These are phyloP conservation scores for Exophiala mesophila DNA, from an alignment of 2,329 filamentous ascomycete genomes.

Conservation along the genomic window DNA sequence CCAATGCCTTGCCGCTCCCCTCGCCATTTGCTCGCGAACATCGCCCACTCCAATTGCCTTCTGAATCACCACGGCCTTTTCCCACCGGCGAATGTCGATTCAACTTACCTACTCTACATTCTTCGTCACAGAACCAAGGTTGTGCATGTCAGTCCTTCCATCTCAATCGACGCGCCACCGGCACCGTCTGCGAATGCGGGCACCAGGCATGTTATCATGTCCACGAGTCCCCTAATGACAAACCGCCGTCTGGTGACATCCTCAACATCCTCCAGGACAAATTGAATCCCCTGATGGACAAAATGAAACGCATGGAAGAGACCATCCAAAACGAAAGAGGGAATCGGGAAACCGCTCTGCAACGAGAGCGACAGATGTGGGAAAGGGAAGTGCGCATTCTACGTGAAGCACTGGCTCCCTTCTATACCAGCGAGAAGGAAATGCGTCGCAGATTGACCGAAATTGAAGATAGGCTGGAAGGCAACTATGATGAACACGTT, in stretches of 20 bases:
- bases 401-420: slow-evolving; percentile 29
- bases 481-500: slow-evolving; percentile 27
- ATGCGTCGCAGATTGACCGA: slow-evolving; percentile 28
- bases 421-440: slow-evolving; percentile 29
- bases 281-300: slow-evolving; percentile 23
- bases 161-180: slow-evolving; percentile 32
- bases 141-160: slow-evolving; percentile 43
- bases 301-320: slow-evolving; percentile 27
- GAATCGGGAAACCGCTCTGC: slow-evolving; percentile 24
- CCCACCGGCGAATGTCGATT: slow-evolving; percentile 32
- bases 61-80: slow-evolving; percentile 24
- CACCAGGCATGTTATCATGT: slow-evolving; percentile 46
- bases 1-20: slow-evolving; percentile 22
- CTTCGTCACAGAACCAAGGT: slow-evolving; percentile 31
- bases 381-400: slow-evolving; percentile 29
- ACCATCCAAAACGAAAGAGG: slow-evolving; percentile 26
- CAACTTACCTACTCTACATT: slow-evolving; percentile 24
- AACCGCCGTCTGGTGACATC: slow-evolving; percentile 8
- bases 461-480: slow-evolving; percentile 29
- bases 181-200: slow-evolving; percentile 42
- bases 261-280: slow-evolving; percentile 16
- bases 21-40: slow-evolving; percentile 22
- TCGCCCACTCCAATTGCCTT: slow-evolving; percentile 24
- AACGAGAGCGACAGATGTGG: slow-evolving; percentile 26
- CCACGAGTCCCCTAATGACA: slow-evolving; percentile 8